Conservation (phyloP, 2,329 filamentous ascomycete species). For the Chaetomiaceae sp. region DNA sequence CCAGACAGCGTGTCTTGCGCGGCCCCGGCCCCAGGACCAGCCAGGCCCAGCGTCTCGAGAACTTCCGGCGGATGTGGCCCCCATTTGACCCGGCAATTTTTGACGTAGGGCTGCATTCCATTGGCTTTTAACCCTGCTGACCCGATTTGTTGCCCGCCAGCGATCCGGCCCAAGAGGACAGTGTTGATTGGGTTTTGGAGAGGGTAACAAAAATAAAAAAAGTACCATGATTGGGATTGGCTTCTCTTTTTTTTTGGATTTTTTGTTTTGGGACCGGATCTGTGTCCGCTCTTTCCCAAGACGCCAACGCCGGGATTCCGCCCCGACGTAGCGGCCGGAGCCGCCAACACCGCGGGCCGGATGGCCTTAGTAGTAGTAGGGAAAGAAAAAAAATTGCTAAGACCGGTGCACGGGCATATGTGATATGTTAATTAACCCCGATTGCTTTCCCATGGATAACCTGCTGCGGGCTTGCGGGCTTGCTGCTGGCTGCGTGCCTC, state of each 20-base stretch:
- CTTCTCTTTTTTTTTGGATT: neutral
- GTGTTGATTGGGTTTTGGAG: neutral
- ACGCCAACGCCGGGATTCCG: conserved; percentile 17
- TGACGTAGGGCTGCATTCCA: conserved; percentile 20
- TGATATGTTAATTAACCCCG: conserved; percentile 8
- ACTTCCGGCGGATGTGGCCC: conserved; percentile 21
- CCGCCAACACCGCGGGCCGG: conserved; percentile 17
- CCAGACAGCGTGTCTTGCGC: neutral
- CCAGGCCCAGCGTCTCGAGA: neutral
- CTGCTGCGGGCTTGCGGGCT: no score
- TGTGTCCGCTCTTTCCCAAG: neutral
- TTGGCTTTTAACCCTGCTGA: conserved; percentile 21
- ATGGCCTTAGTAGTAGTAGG: no score
- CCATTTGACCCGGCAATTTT: conserved; percentile 19
- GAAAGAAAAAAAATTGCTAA: conserved; percentile 14
- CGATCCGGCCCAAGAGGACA: neutral
- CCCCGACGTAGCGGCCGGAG: conserved; percentile 22
- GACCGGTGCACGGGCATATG: conserved; percentile 13
- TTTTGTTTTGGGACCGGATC: conserved; percentile 16
- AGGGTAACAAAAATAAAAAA: no score
- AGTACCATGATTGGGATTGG: neutral
- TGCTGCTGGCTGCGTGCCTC: conserved; percentile 2
- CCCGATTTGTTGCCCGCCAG: conserved; percentile 19
- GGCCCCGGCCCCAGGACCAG: neutral
- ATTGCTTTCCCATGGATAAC: neutral